Evolutionary conservation across 331 rosid species (phyloP).

Genomic region (Acacia pycnantha): DNA sequence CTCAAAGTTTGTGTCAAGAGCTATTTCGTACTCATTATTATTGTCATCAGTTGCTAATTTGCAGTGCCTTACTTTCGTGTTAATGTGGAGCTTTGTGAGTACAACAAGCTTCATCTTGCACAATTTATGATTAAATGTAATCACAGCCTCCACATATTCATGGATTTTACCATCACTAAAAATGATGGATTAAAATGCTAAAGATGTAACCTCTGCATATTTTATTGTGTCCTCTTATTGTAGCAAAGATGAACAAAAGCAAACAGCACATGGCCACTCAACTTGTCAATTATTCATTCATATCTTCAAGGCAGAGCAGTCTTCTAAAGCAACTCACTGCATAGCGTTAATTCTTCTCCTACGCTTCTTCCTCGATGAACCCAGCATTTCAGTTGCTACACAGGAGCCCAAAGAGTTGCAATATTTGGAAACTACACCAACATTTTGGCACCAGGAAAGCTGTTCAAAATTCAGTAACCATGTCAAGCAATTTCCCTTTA

Average conservation of each 20-base stretch:
- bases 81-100: not conserved
- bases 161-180: not conserved
- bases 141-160: not conserved
- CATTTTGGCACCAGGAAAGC: not conserved
- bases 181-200: not conserved
- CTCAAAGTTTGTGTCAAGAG: too few relatives aligned
- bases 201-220: not conserved
- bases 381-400: not conserved
- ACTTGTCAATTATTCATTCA: not conserved
- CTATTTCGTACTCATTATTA: too few relatives aligned
- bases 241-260: not conserved
- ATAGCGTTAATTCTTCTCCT: not conserved
- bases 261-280: not conserved
- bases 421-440: not conserved
- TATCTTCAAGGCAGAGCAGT: not conserved
- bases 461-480: not conserved
- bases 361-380: not conserved
- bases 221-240: not conserved
- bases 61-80: not conserved
- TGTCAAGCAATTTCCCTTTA: not conserved
- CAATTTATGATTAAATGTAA: not conserved
- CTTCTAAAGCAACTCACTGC: not conserved
- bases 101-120: not conserved
- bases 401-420: not conserved
- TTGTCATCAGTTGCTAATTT: not conserved